phyloP scores from a whole-genome alignment of 1,284 basidiomycete species.

The Testicularia cyperi region DNA sequence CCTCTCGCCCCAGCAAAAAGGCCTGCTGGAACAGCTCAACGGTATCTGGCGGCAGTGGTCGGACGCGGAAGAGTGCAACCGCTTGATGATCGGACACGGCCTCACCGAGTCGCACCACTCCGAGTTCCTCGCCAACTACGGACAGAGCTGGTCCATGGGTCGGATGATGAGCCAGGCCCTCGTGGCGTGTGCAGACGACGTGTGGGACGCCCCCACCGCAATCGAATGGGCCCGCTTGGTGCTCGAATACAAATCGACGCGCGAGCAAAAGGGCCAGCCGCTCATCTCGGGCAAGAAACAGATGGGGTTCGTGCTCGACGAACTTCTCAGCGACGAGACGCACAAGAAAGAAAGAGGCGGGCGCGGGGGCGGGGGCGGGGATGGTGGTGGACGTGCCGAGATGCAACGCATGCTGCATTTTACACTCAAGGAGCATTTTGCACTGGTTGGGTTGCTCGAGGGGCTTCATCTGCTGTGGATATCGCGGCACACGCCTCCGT shows the following conservation, averaged over 20 bases:
- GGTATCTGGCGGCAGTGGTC: slow-evolving; percentile 37
- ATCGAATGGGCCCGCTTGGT: slow-evolving; percentile 32
- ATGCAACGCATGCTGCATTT: slow-evolving; percentile 17
- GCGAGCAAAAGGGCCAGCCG: slow-evolving; percentile 7
- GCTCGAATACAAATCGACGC: slow-evolving; percentile 23
- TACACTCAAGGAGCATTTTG: slow-evolving; percentile 33
- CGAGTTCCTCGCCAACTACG: slow-evolving; percentile 19
- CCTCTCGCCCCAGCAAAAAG: slow-evolving; percentile 22
- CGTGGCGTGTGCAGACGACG: slow-evolving; percentile 23
- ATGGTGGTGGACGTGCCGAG: no score
- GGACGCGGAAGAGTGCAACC: slow-evolving; percentile 35
- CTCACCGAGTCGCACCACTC: slow-evolving; percentile 36
- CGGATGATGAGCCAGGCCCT: slow-evolving; percentile 25
- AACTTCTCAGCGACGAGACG: slow-evolving; percentile 9
- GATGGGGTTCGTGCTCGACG: slow-evolving; percentile 27
- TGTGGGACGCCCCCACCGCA: slow-evolving; percentile 34
- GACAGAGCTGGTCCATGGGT: slow-evolving; percentile 22
- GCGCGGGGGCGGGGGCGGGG: no score
- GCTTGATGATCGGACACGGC: slow-evolving; percentile 27
- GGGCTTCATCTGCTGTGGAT: slow-evolving; percentile 31
- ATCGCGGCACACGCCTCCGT: slow-evolving; percentile 19
- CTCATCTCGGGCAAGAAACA: slow-evolving; percentile 20
- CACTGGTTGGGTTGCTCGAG: slow-evolving; percentile 20
- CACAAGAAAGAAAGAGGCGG: no score
- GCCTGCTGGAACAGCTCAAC: slow-evolving; percentile 15